Base-by-base conservation (phyloP, 306 rosid genomes). In the Corylus americana region DNA sequence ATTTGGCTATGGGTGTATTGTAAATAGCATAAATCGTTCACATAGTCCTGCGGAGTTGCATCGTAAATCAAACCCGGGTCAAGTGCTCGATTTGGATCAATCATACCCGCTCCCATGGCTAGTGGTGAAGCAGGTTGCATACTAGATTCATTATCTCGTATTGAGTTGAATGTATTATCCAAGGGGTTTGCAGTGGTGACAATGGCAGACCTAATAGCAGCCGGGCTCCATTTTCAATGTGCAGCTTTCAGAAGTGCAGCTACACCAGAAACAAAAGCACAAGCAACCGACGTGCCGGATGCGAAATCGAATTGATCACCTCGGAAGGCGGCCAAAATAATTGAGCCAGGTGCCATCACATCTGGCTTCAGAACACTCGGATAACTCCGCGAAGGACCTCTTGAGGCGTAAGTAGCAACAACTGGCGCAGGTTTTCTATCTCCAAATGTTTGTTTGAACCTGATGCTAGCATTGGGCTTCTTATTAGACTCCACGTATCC, bases 31-130 rank as follows among this genome's bases (percentile, higher is more conserved):
- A 91, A 82, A 22, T 87, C 83, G 62, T 87, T 75, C 44, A 88
- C 86, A 79, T 87, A 84, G 63, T 90, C 91, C 20, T 85, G 90
- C 57, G 75, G 79, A 2, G 88, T 76, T 18, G 84, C 89, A 78
- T 89, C 88, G 72, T 87, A 90, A 6, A 87, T n/a, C 63, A 90
- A 82, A 70, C 93, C 90, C 3, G 91, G 91, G 39, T 86, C 85
- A 77, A 85, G 85, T n/a, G 93, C 93, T 83, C 61, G 77, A 47
- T 87, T 85, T 5, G 91, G 88, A 42, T 87, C 86, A 20, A 87
- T 78, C 37, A 83, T 74, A 7, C 91, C 91, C 3, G 91, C 78
- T 53, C 91, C 93, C 20, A 89, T 87, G 8, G 79, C 87, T 3
- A 87, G 73, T 39, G 90, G 89, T 0, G 93, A 87, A 55, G 88